phyloP scores from a whole-genome alignment of 371 early-diverging fungal species.

The Haplosporangium sp. region DNA sequence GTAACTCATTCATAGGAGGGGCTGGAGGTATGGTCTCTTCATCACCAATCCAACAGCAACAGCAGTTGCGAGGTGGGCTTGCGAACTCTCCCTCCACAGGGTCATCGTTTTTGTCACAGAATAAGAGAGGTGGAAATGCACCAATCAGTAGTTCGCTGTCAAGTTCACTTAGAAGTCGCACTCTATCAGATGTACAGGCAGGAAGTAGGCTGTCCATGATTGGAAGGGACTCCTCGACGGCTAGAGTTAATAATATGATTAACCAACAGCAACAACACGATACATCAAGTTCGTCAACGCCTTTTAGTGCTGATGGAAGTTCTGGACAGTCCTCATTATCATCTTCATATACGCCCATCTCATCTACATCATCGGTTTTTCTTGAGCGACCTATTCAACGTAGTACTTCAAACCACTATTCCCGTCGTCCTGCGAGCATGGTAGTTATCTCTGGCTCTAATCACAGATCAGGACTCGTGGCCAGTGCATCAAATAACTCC shows the following conservation, averaged over 20 bases:
- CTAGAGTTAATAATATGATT: background rate
- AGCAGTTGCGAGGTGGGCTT: constrained; percentile 4
- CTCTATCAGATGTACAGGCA: constrained; percentile 29
- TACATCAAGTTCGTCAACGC: background rate
- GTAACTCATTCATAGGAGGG: constrained; percentile 7
- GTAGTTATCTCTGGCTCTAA: constrained; percentile 10
- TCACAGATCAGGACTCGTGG: background rate
- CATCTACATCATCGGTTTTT: constrained; percentile 18
- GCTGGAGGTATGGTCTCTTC: background rate
- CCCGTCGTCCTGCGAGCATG: constrained; percentile 39
- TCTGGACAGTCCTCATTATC: background rate
- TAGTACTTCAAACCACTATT: constrained; percentile 22
- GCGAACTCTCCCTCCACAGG: constrained; percentile 8
- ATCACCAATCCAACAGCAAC: constrained; percentile 11
- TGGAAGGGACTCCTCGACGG: constrained; percentile 1
- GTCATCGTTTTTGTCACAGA: constrained; percentile 14
- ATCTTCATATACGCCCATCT: constrained; percentile 3
- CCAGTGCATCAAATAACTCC: background rate
- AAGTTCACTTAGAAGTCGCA: constrained; percentile 23
- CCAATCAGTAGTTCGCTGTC: constrained; percentile 11
- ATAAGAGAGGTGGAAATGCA: constrained; percentile 22
- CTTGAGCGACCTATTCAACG: constrained; percentile 35
- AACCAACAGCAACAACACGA: constrained; percentile 12
- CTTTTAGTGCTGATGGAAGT: background rate
- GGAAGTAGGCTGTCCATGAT: constrained; percentile 21